Base-by-base conservation (phyloP, 768 basidiomycete species). In the Tulasnella sp. region DNA sequence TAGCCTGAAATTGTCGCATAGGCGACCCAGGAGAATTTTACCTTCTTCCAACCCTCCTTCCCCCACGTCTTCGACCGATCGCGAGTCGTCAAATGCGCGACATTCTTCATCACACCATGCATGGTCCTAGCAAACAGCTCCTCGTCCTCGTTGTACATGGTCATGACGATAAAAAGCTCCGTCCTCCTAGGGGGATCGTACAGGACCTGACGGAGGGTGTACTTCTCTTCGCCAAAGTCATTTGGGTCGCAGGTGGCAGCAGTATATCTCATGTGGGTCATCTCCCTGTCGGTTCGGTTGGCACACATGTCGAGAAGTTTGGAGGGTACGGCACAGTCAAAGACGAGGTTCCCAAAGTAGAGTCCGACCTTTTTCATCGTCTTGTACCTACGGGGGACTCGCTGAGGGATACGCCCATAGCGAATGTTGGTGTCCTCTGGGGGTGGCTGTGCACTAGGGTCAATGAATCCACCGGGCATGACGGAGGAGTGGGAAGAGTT, bases 201-300 rank as follows among this genome's bases (percentile, higher is more conserved):
- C 66, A 89, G 81, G n/a, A 82, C 78, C 70, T 95, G 94, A 2
- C 95, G 82, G 5, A 97, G 77, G 0, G 90, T 88, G 73, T 95
- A 98, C 0, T 86, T 83, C 10, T 80, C 72, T 26, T 82, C 75
- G 67, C 84, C 78, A 71, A 97, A 98, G 68, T 90, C 84, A 71
- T 97, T 92, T 5, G 95, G 95, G 71, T 97, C 94, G 72, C 89
- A 93, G 0, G 95, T 98, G 15, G 90, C 92, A 0, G 93, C 95
- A 8, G 85, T 86, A 72, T 98, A 98, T 3, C 95, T 83, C 92
- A 97, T 94, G 72, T 91, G 86, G 0, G 89, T 91, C 69, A 90
- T 94, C 71, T 96, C 94, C 63, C 91, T 82, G 61, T 91, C 91
- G 49, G 80, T 84, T 54, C 82, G 80, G 63, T 80, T 72, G 4